Percentiles rank a stretch among this genome's conserved stretches.
phyloP scores from a whole-genome alignment of 768 basidiomycete species.

The Leccinum obscurum region DNA sequence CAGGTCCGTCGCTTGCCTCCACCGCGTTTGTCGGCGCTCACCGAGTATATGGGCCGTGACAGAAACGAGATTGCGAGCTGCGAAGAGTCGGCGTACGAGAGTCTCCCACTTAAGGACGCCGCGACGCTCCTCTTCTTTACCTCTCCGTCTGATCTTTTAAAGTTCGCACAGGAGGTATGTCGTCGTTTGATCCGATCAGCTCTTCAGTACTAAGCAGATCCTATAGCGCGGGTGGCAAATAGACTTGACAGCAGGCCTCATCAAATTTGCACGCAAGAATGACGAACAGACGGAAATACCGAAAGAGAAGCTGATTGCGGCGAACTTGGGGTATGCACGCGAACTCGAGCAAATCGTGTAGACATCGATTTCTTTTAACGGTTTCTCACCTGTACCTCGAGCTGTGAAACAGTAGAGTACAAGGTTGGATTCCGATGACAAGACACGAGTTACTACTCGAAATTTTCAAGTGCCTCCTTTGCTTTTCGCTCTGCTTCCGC shows the following conservation, averaged over 20 bases:
- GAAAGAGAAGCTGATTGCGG: conserved; percentile 77
- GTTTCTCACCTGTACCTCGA: background rate
- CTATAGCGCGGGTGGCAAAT: conserved; percentile 82
- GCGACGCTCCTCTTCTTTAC: conserved; percentile 91
- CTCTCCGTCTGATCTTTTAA: conserved; percentile 72
- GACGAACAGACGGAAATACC: conserved; percentile 87
- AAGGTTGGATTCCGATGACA: conserved; percentile 23
- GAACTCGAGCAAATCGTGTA: conserved; percentile 92
- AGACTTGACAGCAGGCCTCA: conserved; percentile 62
- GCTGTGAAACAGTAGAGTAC: conserved; percentile 5
- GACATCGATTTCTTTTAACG: conserved; percentile 12
- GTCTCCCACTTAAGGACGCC: conserved; percentile 87
- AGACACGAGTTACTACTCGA: conserved; percentile 40
- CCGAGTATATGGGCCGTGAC: background rate
- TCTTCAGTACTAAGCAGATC: conserved; percentile 4
- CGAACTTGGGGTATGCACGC: conserved; percentile 77
- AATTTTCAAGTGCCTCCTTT: conserved; percentile 78
- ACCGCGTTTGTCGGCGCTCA: conserved; percentile 5
- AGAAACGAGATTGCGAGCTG: conserved; percentile 98
- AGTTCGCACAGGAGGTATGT: conserved; percentile 78
- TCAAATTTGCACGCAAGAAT: conserved; percentile 77
- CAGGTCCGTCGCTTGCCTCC: conserved; percentile 48
- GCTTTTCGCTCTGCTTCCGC: conserved; percentile 87
- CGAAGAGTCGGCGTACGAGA: conserved; percentile 92
- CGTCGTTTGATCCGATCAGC: background rate